Conservation (phyloP, 2,329 filamentous ascomycete genomes). For the Atkinsonella hypoxylon region DNA sequence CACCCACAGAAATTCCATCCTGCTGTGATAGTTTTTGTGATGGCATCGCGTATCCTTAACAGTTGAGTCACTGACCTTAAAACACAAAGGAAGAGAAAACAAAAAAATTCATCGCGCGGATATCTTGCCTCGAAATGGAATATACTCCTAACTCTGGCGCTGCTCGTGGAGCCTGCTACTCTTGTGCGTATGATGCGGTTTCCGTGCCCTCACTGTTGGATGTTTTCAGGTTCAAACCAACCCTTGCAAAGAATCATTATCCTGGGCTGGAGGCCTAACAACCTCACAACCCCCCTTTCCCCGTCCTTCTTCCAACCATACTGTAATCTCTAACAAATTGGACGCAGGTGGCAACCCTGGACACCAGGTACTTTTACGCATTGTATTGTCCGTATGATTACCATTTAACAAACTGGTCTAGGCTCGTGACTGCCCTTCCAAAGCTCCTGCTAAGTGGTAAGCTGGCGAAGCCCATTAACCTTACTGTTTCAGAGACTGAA, state of each 20-base stretch:
- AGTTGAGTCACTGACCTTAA: background rate
- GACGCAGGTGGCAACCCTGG: slow-evolving; percentile 54
- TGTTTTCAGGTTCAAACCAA: too few relatives aligned
- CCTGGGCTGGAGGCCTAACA: too few relatives aligned
- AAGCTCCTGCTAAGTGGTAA: slow-evolving; percentile 72
- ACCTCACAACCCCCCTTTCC: background rate
- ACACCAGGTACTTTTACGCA: slow-evolving; percentile 54
- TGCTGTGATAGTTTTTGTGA: background rate
- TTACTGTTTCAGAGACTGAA: slow-evolving; percentile 11
- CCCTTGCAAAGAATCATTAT: too few relatives aligned
- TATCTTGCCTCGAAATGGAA: slow-evolving; percentile 25
- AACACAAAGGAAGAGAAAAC: background rate
- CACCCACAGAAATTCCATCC: slow-evolving; percentile 1
- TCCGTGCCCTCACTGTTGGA: background rate
- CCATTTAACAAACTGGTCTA: slow-evolving; percentile 22
- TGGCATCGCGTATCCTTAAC: background rate
- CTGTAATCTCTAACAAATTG: background rate
- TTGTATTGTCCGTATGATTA: slow-evolving; percentile 1
- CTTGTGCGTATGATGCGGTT: slow-evolving; percentile 29
- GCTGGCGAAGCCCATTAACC: slow-evolving; percentile 17
- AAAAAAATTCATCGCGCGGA: background rate
- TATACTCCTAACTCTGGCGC: slow-evolving; percentile 7
- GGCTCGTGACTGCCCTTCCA: slow-evolving; percentile 79
- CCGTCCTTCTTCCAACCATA: background rate
- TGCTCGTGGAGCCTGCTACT: slow-evolving; percentile 37